Percentiles rank a stretch among this genome's conserved stretches.
These are phyloP conservation scores for Osmanthus fragrans DNA, from an alignment of 257 asterid genomes.

Conservation along the genomic window DNA sequence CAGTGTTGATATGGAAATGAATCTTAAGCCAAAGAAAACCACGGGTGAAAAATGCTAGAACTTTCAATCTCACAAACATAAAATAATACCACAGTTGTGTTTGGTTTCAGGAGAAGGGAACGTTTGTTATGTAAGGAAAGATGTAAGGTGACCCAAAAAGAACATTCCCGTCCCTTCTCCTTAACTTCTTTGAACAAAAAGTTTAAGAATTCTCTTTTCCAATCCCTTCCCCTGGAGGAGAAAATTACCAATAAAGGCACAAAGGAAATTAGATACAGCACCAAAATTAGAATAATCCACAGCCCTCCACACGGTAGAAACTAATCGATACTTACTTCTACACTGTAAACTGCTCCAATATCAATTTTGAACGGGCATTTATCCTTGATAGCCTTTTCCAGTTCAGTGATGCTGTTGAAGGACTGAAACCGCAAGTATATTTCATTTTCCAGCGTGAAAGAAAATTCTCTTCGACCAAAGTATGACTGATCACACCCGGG, in stretches of 20 bases:
- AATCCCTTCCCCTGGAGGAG: not conserved
- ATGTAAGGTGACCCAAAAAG: not conserved
- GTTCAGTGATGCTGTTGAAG: constrained; percentile 52
- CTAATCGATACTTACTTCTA: constrained; percentile 61
- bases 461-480: constrained; percentile 82
- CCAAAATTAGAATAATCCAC: not conserved
- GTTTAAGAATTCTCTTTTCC: not conserved
- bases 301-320: constrained; percentile 13
- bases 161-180: not conserved
- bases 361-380: constrained; percentile 86
- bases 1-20: not conserved
- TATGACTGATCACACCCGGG: constrained; percentile 95
- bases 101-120: not conserved
- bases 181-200: not conserved
- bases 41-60: constrained; percentile 5
- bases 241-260: not conserved
- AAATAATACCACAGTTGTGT: not conserved
- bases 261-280: not conserved
- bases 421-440: constrained; percentile 82
- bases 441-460: constrained; percentile 82
- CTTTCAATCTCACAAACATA: not conserved
- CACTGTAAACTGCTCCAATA: constrained; percentile 88
- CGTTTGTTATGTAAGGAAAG: not conserved
- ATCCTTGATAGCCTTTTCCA: constrained; percentile 71
- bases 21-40: constrained; percentile 1